phyloP scores from a whole-genome alignment of 352 stramenopile genomes.

The Pythium periplocum region DNA sequence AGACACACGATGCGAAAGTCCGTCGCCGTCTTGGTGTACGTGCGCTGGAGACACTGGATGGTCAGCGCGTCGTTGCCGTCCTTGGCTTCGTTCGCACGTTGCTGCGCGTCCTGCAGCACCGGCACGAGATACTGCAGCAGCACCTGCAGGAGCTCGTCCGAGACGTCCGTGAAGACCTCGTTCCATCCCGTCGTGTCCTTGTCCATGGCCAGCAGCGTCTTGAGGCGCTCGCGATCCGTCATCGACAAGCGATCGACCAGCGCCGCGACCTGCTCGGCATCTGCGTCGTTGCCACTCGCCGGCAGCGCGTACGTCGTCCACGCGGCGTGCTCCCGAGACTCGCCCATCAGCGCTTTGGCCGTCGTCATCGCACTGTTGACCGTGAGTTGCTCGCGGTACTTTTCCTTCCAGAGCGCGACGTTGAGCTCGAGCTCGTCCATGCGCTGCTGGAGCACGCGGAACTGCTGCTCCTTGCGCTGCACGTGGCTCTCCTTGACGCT shows the following conservation, averaged over 20 bases:
- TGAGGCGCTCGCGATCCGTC: constrained; percentile 39
- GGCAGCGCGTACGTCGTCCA: constrained; percentile 3
- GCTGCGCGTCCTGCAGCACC: constrained; percentile 29
- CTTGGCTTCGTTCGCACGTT: constrained; percentile 7
- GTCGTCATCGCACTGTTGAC: background rate
- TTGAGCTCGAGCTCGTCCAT: constrained; percentile 53
- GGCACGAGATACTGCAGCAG: constrained; percentile 52
- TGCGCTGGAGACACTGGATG: constrained; percentile 52
- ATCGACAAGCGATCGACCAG: constrained; percentile 51
- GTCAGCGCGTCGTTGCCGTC: constrained; percentile 1
- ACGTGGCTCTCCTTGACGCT: constrained; percentile 74
- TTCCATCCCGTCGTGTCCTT: constrained; percentile 22
- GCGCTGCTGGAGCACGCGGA: constrained; percentile 64
- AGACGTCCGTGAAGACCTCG: constrained; percentile 42
- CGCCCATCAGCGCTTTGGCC: background rate
- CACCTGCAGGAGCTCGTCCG: constrained; percentile 49
- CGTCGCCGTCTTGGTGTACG: constrained; percentile 54
- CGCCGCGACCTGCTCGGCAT: constrained; percentile 17
- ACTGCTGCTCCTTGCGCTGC: constrained; percentile 69
- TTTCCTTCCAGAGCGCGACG: constrained; percentile 63
- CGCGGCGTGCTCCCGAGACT: background rate
- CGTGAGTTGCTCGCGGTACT: constrained; percentile 44
- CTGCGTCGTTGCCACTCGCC: constrained; percentile 10
- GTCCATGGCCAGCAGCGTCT: constrained; percentile 35
- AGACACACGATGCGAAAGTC: constrained; percentile 47